Evolutionary conservation across 192 early-diverging fungal genomes (phyloP).

Genomic region (Backusella tuberculispora): DNA sequence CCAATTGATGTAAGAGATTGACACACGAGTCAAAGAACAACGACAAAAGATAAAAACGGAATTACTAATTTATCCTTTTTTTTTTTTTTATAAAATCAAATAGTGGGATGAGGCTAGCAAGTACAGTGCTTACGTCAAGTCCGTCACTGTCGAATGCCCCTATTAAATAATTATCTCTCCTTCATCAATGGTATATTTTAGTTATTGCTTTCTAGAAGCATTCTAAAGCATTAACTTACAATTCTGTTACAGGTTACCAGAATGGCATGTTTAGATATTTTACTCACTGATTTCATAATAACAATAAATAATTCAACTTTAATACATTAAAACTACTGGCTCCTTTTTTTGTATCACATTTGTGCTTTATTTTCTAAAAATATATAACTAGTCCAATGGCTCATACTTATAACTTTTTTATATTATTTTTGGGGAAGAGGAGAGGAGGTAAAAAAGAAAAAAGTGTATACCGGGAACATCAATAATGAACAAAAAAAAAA

Average conservation of each 20-base stretch:
- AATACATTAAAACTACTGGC: neutral
- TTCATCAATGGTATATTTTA: slow-evolving; percentile 4
- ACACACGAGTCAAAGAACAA: neutral
- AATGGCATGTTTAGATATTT: slow-evolving; percentile 6
- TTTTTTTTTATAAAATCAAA: neutral
- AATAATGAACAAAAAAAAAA: neutral
- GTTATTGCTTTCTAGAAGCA: neutral
- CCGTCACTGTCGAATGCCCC: slow-evolving; percentile 2
- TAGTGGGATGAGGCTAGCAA: neutral
- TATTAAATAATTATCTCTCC: neutral
- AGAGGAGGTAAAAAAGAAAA: neutral
- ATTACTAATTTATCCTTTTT: neutral
- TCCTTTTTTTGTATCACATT: neutral
- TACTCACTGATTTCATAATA: slow-evolving; percentile 1
- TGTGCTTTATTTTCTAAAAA: neutral
- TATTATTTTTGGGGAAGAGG: neutral
- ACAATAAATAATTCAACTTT: slow-evolving; percentile 2
- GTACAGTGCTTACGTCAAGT: neutral
- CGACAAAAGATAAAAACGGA: neutral
- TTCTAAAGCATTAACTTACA: neutral
- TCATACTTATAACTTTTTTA: neutral
- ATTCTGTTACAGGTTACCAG: neutral
- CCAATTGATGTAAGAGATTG: slow-evolving; percentile 31
- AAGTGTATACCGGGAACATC: neutral
- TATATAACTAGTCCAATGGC: neutral